Evolutionary conservation across 2,329 filamentous ascomycete genomes (phyloP).

Genomic region (Talaromyces sp.): DNA sequence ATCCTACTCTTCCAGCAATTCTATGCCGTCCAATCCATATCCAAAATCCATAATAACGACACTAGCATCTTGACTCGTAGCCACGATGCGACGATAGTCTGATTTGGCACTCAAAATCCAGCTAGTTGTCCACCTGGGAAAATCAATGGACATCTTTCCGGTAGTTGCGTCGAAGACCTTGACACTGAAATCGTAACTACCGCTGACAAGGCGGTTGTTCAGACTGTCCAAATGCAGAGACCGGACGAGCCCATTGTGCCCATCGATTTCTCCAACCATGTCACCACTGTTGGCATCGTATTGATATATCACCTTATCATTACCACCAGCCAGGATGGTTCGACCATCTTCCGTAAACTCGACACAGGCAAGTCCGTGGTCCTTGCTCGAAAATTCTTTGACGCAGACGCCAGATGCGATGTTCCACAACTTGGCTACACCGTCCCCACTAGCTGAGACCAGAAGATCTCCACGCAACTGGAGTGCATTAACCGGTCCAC

Average conservation of each 20-base stretch:
- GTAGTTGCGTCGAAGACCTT: constrained; percentile 88
- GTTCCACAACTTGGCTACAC: constrained; percentile 92
- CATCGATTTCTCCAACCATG: constrained; percentile 74
- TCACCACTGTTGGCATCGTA: constrained; percentile 92
- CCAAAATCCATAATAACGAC: constrained; percentile 94
- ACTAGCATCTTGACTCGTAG: constrained; percentile 89
- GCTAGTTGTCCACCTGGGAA: constrained; percentile 92
- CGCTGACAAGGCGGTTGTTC: constrained; percentile 82
- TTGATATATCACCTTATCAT: constrained; percentile 92
- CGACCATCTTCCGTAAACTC: constrained; percentile 96
- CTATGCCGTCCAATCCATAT: constrained; percentile 55
- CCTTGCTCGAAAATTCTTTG: constrained; percentile 85
- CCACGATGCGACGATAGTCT: constrained; percentile 91
- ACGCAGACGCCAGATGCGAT: constrained; percentile 83
- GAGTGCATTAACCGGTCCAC: constrained; percentile 92
- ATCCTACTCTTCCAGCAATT: constrained; percentile 48
- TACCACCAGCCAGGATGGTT: constrained; percentile 89
- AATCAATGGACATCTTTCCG: constrained; percentile 74
- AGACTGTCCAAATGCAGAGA: constrained; percentile 86
- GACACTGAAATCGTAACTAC: constrained; percentile 92
- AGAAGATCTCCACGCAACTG: constrained; percentile 91
- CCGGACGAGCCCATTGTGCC: constrained; percentile 82
- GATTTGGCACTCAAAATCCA: constrained; percentile 97
- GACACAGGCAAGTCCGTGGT: constrained; percentile 89
- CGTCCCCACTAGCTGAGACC: constrained; percentile 91